A percentile compares a stretch with the other conserved stretches of the same genome.
Evolutionary conservation across 208 protist species (phyloP).

Genomic region (Crithidia bombi): DNA sequence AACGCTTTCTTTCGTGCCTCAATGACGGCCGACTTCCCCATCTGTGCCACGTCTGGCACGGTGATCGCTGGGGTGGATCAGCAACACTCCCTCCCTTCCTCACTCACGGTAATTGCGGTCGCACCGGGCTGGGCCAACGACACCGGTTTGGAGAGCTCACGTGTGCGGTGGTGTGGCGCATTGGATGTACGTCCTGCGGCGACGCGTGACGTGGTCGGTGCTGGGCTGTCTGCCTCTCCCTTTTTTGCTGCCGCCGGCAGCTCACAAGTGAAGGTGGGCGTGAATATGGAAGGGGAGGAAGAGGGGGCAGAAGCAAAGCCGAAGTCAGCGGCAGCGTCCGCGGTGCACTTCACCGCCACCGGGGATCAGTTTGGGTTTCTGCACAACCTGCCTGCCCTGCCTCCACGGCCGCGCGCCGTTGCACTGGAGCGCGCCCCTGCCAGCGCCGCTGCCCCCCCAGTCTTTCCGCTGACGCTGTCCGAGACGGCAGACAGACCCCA

Average conservation of each 20-base stretch:
- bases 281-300: background rate
- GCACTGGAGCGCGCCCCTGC: background rate
- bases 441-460: background rate
- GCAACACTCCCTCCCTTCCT: conserved; percentile 26
- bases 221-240: background rate
- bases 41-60: conserved; percentile 26
- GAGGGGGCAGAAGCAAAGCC: background rate
- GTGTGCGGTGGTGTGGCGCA: conserved; percentile 23
- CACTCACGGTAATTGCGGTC: conserved; percentile 7
- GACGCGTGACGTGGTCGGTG: background rate
- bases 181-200: conserved; percentile 23
- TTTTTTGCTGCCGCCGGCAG: background rate
- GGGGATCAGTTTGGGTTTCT: conserved; percentile 62
- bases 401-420: conserved; percentile 6
- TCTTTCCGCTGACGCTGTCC: background rate
- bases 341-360: conserved; percentile 46
- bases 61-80: conserved; percentile 68
- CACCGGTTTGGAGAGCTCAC: background rate
- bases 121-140: background rate
- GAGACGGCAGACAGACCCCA: background rate
- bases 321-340: background rate
- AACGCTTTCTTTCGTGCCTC: conserved; percentile 20
- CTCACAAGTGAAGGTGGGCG: background rate
- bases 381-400: conserved; percentile 38
- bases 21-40: conserved; percentile 19